Conservation (phyloP, 139 green algal species). For the Eudorina sp. region DNA sequence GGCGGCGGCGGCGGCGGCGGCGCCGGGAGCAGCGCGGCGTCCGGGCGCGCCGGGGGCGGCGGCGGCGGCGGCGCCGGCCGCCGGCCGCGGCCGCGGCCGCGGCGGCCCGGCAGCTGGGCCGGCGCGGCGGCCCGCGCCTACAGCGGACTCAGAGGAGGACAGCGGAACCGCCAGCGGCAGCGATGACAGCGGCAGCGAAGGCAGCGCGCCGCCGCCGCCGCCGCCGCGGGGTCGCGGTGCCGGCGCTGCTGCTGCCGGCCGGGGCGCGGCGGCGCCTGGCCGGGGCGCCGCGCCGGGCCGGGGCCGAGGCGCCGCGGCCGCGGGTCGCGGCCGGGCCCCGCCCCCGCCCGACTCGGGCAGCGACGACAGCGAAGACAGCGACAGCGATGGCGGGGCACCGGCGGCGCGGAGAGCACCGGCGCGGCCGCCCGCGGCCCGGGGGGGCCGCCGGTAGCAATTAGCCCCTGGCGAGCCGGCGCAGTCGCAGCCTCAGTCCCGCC, state of each 20-base stretch:
- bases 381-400: conserved; percentile 16
- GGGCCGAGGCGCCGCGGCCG: background rate
- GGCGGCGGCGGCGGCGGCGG: background rate
- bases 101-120: background rate
- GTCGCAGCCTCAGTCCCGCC: no score
- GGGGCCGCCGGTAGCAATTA: conserved; percentile 9
- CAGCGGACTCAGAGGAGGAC: background rate
- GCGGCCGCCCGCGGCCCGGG: background rate
- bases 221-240: background rate
- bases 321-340: background rate
- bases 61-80: background rate
- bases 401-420: background rate
- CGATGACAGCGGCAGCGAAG: conserved; percentile 8
- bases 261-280: background rate
- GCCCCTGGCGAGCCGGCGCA: no score
- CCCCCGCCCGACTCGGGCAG: background rate
- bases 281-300: background rate
- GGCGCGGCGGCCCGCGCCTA: background rate
- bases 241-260: background rate
- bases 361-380: background rate
- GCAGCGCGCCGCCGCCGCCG: background rate
- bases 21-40: background rate
- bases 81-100: conserved; percentile 7
- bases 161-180: conserved; percentile 1
- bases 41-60: background rate